phyloP scores from a whole-genome alignment of 352 stramenopile species.

The Blastocystis sp. region DNA sequence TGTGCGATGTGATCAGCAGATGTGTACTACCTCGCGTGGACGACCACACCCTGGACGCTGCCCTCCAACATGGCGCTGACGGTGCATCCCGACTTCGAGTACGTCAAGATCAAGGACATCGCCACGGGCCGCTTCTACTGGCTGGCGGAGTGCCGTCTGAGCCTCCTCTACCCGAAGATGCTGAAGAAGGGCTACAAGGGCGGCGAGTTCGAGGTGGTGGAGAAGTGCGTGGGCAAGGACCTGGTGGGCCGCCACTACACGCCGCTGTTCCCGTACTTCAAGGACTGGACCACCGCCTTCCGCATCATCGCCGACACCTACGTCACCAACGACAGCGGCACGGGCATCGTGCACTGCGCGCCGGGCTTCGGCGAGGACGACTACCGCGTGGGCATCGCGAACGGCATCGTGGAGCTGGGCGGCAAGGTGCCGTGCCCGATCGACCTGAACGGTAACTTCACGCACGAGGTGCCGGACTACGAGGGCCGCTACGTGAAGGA shows the following conservation, averaged over 20 bases:
- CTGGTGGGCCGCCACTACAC: conserved; percentile 92
- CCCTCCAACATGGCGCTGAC: conserved; percentile 95
- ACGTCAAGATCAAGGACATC: conserved; percentile 93
- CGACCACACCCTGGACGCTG: conserved; percentile 98
- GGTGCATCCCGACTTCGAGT: conserved; percentile 91
- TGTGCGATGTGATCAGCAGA: conserved; percentile 36
- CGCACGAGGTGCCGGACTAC: conserved; percentile 48
- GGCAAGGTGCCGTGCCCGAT: conserved; percentile 88
- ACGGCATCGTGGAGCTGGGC: conserved; percentile 90
- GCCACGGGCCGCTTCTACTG: conserved; percentile 86
- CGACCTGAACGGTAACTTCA: conserved; percentile 91
- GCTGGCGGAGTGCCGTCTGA: conserved; percentile 85
- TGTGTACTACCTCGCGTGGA: conserved; percentile 87
- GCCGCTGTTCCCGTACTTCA: conserved; percentile 93
- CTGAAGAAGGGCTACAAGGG: conserved; percentile 88
- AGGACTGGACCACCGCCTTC: conserved; percentile 83
- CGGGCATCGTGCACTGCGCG: conserved; percentile 93
- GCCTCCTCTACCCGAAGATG: conserved; percentile 93
- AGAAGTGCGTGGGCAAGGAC: conserved; percentile 83
- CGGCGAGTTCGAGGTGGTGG: conserved; percentile 82
- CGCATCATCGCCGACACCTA: conserved; percentile 93
- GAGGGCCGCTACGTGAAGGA: conserved; percentile 89
- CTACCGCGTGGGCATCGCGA: conserved; percentile 94
- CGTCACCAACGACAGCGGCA: conserved; percentile 90
- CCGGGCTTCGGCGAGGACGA: conserved; percentile 99